Percentiles rank a stretch among this genome's conserved stretches.
Conservation (phyloP, 2,329 filamentous ascomycete species). For the Penicillium sp. region DNA sequence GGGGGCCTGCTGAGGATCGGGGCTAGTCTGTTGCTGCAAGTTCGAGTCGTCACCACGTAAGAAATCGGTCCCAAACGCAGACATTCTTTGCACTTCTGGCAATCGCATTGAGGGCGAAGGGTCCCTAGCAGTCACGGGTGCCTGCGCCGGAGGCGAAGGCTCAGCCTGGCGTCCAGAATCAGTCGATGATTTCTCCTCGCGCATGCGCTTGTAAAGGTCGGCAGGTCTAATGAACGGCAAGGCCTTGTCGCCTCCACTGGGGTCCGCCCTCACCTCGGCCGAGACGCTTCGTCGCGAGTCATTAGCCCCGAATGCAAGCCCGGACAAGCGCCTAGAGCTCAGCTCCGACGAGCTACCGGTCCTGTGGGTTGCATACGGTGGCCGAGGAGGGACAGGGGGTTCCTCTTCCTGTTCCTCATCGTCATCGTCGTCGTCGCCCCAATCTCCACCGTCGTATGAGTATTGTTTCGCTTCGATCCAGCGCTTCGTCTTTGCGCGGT, state of each 20-base stretch:
- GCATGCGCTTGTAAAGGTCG: slow-evolving; percentile 69
- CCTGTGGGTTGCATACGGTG: slow-evolving; percentile 25
- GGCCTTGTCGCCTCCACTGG: slow-evolving; percentile 43
- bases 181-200: slow-evolving; percentile 56
- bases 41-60: slow-evolving; percentile 13
- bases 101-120: slow-evolving; percentile 26
- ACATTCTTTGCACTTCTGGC: slow-evolving; percentile 43
- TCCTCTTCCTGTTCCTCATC: slow-evolving; percentile 61
- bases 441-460: slow-evolving; percentile 89
- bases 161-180: slow-evolving; percentile 1
- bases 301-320: slow-evolving; percentile 8
- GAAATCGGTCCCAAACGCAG: slow-evolving; percentile 34
- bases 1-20: slow-evolving; percentile 20
- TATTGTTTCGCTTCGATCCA: slow-evolving; percentile 87
- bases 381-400: slow-evolving; percentile 32
- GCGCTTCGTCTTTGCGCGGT: slow-evolving; percentile 84
- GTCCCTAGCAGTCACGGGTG: background rate
- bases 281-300: slow-evolving; percentile 16
- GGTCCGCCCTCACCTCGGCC: slow-evolving; percentile 20
- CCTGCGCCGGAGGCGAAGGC: background rate
- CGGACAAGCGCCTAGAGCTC: slow-evolving; percentile 17
- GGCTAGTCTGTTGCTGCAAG: slow-evolving; percentile 10
- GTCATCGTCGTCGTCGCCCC: slow-evolving; percentile 63
- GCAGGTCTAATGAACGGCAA: slow-evolving; percentile 65
- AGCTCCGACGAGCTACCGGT: slow-evolving; percentile 24